These are phyloP conservation scores for Rhododendron simsii DNA, from an alignment of 148 eudicot genomes.

Conservation along the genomic window DNA sequence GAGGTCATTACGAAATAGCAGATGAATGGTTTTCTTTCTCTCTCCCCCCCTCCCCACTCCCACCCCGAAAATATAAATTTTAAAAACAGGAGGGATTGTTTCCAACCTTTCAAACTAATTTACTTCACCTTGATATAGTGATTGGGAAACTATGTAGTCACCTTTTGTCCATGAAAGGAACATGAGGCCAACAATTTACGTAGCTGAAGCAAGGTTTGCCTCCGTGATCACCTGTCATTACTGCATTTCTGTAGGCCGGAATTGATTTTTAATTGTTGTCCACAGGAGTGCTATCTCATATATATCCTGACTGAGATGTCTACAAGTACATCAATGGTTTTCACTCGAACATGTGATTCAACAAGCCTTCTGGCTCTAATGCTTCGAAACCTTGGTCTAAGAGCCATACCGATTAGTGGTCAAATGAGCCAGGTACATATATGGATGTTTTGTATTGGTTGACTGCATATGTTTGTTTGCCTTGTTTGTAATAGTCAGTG, in stretches of 20 bases:
- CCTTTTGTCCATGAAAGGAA: neutral
- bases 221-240: neutral
- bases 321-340: constrained; percentile 74
- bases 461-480: neutral
- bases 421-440: constrained; percentile 67
- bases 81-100: neutral
- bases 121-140: neutral
- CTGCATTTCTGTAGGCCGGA: neutral
- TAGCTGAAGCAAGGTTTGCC: neutral
- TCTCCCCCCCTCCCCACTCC: neutral
- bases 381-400: constrained; percentile 80
- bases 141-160: neutral
- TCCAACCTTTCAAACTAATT: neutral
- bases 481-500: neutral
- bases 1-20: neutral
- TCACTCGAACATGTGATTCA: constrained; percentile 77
- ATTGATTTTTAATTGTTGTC: neutral
- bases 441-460: neutral
- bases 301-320: constrained; percentile 68
- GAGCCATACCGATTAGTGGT: constrained; percentile 85
- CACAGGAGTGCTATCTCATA: constrained; percentile 81
- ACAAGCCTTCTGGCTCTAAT: constrained; percentile 58
- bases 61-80: neutral
- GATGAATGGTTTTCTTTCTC: neutral
- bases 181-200: neutral